Percentiles rank a stretch among this genome's conserved stretches.
These are phyloP conservation scores for Fusarium paranaense DNA, from an alignment of 2,329 filamentous ascomycete genomes.

Conservation along the genomic window DNA sequence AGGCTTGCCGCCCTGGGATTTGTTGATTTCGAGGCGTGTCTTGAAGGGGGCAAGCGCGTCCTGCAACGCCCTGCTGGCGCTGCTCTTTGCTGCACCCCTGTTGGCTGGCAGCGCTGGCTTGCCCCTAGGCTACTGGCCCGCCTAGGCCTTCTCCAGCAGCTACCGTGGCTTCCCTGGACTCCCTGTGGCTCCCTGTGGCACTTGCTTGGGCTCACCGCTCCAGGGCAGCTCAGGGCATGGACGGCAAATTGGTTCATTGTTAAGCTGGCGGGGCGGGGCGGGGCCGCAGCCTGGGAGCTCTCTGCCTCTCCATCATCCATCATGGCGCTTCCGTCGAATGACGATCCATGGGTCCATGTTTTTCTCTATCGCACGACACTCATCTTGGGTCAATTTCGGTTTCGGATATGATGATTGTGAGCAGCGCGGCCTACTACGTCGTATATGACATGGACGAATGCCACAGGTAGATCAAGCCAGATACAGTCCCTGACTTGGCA, in stretches of 20 bases:
- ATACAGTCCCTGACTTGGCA: background rate
- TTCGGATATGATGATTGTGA: background rate
- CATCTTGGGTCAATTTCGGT: constrained; percentile 21
- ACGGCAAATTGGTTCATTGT: constrained; percentile 10
- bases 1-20: constrained; percentile 49
- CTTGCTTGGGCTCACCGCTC: constrained; percentile 35
- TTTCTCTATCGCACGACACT: constrained; percentile 37
- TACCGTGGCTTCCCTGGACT: constrained; percentile 23
- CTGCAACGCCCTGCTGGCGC: constrained; percentile 38
- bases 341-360: constrained; percentile 43
- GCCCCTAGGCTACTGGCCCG: constrained; percentile 14
- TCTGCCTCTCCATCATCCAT: background rate
- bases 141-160: constrained; percentile 5
- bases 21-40: constrained; percentile 54
- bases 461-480: background rate
- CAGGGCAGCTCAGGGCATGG: constrained; percentile 16
- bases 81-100: constrained; percentile 33
- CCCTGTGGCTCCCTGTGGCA: constrained; percentile 20
- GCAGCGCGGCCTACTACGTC: background rate
- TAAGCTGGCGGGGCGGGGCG: constrained; percentile 1
- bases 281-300: background rate
- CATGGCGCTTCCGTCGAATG: constrained; percentile 28
- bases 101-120: constrained; percentile 22
- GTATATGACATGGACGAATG: background rate
- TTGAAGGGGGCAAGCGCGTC: constrained; percentile 52